Percentiles rank a stretch among this genome's conserved stretches.
phyloP scores from a whole-genome alignment of 202 grass and related monocot genomes.

The Carex arenaria region DNA sequence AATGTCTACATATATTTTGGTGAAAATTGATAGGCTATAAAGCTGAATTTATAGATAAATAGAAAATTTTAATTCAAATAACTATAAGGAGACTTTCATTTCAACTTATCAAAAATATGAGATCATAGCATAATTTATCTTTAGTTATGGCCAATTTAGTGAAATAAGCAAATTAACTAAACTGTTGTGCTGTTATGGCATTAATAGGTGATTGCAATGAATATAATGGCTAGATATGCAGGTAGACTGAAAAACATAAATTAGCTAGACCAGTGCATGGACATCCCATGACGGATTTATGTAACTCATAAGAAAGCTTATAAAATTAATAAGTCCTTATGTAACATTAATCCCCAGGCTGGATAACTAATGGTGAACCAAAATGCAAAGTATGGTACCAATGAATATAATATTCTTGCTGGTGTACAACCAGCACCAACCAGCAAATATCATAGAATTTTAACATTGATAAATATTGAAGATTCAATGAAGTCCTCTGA shows the following conservation, averaged over 20 bases:
- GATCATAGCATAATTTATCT: too few species aligned
- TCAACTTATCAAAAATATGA: too few species aligned
- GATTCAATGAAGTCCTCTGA: background rate
- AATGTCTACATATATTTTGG: too few species aligned
- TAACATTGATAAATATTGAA: background rate
- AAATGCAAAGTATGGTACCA: background rate
- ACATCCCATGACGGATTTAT: background rate
- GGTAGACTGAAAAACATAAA: background rate
- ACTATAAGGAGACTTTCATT: too few species aligned
- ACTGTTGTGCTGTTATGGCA: background rate
- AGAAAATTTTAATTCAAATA: too few species aligned
- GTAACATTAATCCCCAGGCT: background rate
- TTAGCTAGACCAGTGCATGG: background rate
- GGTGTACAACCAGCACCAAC: background rate
- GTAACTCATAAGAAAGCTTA: background rate
- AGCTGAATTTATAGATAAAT: too few species aligned
- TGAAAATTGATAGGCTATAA: too few species aligned
- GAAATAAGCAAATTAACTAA: too few species aligned
- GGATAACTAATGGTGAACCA: slow-evolving; percentile 12
- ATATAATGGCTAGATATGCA: background rate
- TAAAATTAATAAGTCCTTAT: background rate
- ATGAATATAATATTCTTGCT: background rate
- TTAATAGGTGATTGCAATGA: background rate
- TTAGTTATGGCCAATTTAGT: too few species aligned
- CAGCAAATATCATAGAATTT: background rate